These are phyloP conservation scores for Naganishia sp. DNA, from an alignment of 1,284 basidiomycete species.

Conservation along the genomic window DNA sequence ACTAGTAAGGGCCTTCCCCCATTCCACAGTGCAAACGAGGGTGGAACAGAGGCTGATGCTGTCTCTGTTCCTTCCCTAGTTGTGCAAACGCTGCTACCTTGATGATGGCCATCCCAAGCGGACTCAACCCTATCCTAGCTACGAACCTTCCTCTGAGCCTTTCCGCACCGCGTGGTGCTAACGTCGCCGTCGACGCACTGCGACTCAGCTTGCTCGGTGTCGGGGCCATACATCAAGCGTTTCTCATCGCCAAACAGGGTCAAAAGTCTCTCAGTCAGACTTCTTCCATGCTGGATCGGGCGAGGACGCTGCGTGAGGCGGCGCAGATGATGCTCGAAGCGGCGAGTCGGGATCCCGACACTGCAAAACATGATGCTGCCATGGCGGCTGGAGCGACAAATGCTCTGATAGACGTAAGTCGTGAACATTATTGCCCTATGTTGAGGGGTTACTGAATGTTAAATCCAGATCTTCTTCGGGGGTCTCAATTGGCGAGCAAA, in stretches of 20 bases:
- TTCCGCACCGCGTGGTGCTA: conserved; percentile 48
- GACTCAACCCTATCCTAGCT: conserved; percentile 55
- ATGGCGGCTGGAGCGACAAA: conserved; percentile 23
- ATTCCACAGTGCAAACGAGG: conserved; percentile 8
- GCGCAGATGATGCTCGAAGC: conserved; percentile 10
- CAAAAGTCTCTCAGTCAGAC: conserved; percentile 42
- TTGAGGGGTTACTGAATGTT: not conserved
- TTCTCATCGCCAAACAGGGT: conserved; percentile 50
- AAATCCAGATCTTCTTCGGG: conserved; percentile 57
- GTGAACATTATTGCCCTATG: not conserved
- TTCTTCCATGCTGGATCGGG: conserved; percentile 42
- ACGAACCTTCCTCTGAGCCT: conserved; percentile 55
- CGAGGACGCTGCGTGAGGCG: conserved; percentile 20
- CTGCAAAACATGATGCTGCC: conserved; percentile 23
- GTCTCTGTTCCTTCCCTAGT: conserved; percentile 27
- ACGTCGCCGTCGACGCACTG: conserved; percentile 53
- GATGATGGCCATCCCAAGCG: conserved; percentile 56
- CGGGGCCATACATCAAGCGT: conserved; percentile 55
- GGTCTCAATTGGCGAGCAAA: conserved; percentile 56
- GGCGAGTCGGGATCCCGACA: conserved; percentile 9
- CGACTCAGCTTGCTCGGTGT: conserved; percentile 54
- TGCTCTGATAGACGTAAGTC: conserved; percentile 20
- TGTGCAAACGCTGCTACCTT: conserved; percentile 53
- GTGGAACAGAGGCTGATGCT: conserved; percentile 24
- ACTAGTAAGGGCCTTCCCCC: conserved; percentile 38